Conservation (phyloP, 495 filamentous ascomycete genomes). For the Talaromyces proteolyticus region DNA sequence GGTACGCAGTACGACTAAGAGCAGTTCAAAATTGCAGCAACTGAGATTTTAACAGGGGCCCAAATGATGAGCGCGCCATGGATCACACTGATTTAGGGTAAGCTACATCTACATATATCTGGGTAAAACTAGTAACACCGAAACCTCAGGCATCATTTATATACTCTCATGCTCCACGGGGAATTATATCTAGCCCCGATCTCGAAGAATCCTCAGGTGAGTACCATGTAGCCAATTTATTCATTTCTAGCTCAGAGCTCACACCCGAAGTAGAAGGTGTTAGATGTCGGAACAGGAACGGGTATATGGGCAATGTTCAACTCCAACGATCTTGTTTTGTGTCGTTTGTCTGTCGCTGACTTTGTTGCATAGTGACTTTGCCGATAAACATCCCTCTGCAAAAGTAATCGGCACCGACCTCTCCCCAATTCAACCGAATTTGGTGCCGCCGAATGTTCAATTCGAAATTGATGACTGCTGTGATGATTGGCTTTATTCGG, state of each 20-base stretch:
- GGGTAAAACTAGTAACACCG: not conserved
- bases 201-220: slow-evolving; percentile 38
- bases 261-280: slow-evolving; percentile 23
- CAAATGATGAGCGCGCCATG: slow-evolving; percentile 29
- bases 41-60: slow-evolving; percentile 15
- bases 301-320: slow-evolving; percentile 47
- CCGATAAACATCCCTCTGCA: slow-evolving; percentile 41
- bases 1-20: slow-evolving; percentile 3
- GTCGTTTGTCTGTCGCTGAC: too few relatives aligned
- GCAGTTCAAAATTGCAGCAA: not conserved
- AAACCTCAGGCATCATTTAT: slow-evolving; percentile 25
- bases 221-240: slow-evolving; percentile 27
- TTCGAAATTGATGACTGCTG: slow-evolving; percentile 54
- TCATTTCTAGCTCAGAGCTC: slow-evolving; percentile 45
- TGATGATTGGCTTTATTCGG: slow-evolving; percentile 47
- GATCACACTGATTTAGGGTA: slow-evolving; percentile 23
- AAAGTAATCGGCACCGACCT: slow-evolving; percentile 38
- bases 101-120: slow-evolving; percentile 3
- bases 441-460: slow-evolving; percentile 41
- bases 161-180: slow-evolving; percentile 26
- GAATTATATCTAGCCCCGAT: slow-evolving; percentile 13
- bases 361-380: slow-evolving; percentile 28
- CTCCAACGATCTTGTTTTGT: slow-evolving; percentile 21
- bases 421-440: slow-evolving; percentile 37
- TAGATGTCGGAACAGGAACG: slow-evolving; percentile 52